These are phyloP conservation scores for Clarireedia hainanense DNA, from an alignment of 2,329 filamentous ascomycete genomes.

Conservation along the genomic window DNA sequence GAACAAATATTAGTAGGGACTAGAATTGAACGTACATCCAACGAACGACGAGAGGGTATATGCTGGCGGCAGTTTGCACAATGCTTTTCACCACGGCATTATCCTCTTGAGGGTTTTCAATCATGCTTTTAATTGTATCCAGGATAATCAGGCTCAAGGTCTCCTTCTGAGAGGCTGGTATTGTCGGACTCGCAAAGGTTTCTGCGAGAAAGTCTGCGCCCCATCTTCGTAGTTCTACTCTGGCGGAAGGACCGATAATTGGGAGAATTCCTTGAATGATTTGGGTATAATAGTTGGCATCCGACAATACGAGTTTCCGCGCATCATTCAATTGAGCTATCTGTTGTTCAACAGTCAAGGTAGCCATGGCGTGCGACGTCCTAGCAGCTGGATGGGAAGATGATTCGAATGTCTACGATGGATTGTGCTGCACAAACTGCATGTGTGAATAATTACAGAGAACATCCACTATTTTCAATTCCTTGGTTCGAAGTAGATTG, in stretches of 20 bases:
- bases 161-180: conserved; percentile 72
- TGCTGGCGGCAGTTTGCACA: conserved; percentile 81
- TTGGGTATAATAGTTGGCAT: conserved; percentile 81
- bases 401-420: conserved; percentile 20
- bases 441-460: conserved; percentile 13
- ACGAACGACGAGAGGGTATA: conserved; percentile 86
- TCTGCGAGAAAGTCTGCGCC: conserved; percentile 93
- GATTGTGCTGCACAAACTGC: conserved; percentile 14
- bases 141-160: conserved; percentile 69
- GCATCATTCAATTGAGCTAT: conserved; percentile 84
- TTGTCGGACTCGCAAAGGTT: conserved; percentile 85
- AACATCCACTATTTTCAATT: conserved; percentile 2
- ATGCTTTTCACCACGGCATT: conserved; percentile 73
- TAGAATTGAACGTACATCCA: conserved; percentile 70
- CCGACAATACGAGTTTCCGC: conserved; percentile 78
- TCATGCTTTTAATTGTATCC: conserved; percentile 62
- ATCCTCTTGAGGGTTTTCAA: conserved; percentile 70
- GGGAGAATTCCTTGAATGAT: conserved; percentile 91
- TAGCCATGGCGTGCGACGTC: conserved; percentile 37
- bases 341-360: conserved; percentile 61
- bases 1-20: conserved; percentile 15
- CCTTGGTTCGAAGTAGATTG: background rate
- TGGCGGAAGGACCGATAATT: conserved; percentile 69
- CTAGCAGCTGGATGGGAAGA: conserved; percentile 2
- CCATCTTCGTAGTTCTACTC: conserved; percentile 85